Base-by-base conservation (phyloP, 1,284 basidiomycete species). In the Hymenochaete sp. region DNA sequence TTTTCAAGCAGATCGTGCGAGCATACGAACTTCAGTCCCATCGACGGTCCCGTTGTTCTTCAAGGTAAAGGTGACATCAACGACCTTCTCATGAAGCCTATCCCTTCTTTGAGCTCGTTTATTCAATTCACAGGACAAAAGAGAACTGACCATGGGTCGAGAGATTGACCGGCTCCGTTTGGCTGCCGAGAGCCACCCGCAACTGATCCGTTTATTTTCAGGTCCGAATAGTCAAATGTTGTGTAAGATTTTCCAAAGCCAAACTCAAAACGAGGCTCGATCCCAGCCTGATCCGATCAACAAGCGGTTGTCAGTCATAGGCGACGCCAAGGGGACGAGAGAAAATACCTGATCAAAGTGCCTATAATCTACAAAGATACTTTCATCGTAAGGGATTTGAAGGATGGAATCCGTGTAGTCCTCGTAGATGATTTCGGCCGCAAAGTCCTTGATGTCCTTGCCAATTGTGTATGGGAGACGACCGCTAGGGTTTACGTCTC, bases 191-290 rank as follows among this genome's bases (percentile, higher is more conserved):
- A 53, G 14, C 56, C 53, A 67, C 61, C 56, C 7, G 53, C 19
- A 4, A 19, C 39, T 3, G 57, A 56, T 3, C 55, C 56, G 32
- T 45, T 54, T 33, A 61, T 54, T 19, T 49, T 51, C 14, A 90
- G 62, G 16, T 70, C 61, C 21, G 68, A 73, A 58, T 86, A 88
- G 27, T 71, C 63, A 62, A 93, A 95, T 0, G 64, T 72, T 25
- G 91, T 84, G 67, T 93, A 95, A 48, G 81, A 86, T 54, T 93
- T 62, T 0, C 90, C 90, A 59, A 79, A 89, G 0, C 89, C 90
- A 59, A 92, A 93, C 56, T 83, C 79, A 59, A 72, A 82, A 24
- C 78, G 73, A 27, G 78, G 78, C n/a, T 67, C 65, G 50, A 82
- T 77, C 48, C 73, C 69, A 27, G 49, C 42, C 46, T 48, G 31